Base-by-base conservation (phyloP, 371 early-diverging fungal genomes). In the Apophysomyces variabilis region DNA sequence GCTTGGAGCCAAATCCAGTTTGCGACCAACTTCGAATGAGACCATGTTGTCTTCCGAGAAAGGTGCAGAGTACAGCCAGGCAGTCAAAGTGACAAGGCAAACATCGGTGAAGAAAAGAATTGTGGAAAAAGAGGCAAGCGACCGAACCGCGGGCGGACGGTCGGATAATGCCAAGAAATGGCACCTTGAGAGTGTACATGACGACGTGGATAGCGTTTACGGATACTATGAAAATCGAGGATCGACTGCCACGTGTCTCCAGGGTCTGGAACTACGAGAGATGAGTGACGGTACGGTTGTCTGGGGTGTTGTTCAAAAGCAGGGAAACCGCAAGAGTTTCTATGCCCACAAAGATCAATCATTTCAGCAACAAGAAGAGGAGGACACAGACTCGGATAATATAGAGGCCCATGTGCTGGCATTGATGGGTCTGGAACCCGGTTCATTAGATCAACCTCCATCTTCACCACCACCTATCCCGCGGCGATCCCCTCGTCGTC, bases 261-360 rank as follows among this genome's bases (percentile, higher is more conserved):
- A 77, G 63, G 83, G 83, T 11, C 63, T 82, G n/a, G 83, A 82
- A 47, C 32, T 82, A 7, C 74, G 83, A 35, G 83, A 82, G 59
- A 79, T 79, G 78, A 79, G 79, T 54, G 83, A 82, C 63, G 83
- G 83, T 3, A 68, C 79, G 5, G 76, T 82, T 13, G 64, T 74
- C 8, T 82, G 79, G 77, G 83, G 78, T 18, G 65, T 82, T 38
- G 80, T 82, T 0, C 71, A 74, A 39, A 67, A 71, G n/a, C 59
- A 71, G 58, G 77, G 77, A 12, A 69, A 73, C 32, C 60, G 76
- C 11, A 72, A 70, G 50, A 76, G 77, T 39, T 73, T 71, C 46
- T 73, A 63, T 62, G 64, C 70, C 18, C 70, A 68, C 21, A 66
- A 62, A 16, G 45, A 41, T 38, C 8, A 50, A 46, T 12, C 36